These are phyloP conservation scores for Pseudozyma tsukubaensis DNA, from an alignment of 1,284 basidiomycete genomes.

Conservation along the genomic window DNA sequence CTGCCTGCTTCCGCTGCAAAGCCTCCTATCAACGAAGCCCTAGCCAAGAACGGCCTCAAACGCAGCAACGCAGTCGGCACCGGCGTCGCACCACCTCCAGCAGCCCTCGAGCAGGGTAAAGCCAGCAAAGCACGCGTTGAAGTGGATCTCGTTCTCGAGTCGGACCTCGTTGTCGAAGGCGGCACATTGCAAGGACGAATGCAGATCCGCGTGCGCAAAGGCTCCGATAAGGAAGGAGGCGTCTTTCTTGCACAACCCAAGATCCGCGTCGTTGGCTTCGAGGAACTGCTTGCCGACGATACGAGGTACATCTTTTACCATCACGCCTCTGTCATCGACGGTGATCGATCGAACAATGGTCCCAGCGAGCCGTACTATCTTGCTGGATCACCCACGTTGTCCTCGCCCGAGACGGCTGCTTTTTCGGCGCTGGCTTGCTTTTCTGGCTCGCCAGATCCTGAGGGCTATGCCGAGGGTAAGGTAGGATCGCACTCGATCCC, in stretches of 20 bases:
- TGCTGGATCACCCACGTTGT: conserved; percentile 59
- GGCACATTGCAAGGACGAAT: conserved; percentile 80
- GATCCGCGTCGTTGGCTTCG: conserved; percentile 86
- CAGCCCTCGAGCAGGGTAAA: conserved; percentile 61
- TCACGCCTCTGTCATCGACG: conserved; percentile 75
- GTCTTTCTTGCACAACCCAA: conserved; percentile 82
- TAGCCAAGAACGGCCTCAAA: conserved; percentile 20
- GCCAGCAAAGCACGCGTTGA: conserved; percentile 78
- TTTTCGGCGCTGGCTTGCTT: conserved; percentile 72
- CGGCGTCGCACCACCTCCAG: conserved; percentile 29
- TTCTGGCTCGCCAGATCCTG: conserved; percentile 73
- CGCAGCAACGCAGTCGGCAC: conserved; percentile 29
- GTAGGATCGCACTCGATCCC: conserved; percentile 79
- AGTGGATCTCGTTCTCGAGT: conserved; percentile 83
- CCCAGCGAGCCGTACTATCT: conserved; percentile 64
- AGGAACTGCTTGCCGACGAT: conserved; percentile 76
- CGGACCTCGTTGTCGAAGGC: conserved; percentile 83
- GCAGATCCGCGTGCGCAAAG: conserved; percentile 77
- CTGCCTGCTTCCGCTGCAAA: conserved; percentile 37
- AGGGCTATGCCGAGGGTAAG: conserved; percentile 76
- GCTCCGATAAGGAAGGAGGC: conserved; percentile 71
- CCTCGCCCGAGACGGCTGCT: conserved; percentile 70
- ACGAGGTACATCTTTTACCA: conserved; percentile 88
- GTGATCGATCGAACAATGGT: conserved; percentile 56
- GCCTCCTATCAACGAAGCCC: conserved; percentile 6